Base-by-base conservation (phyloP, 2,329 filamentous ascomycete genomes). In the Phaeosphaeria sp. region DNA sequence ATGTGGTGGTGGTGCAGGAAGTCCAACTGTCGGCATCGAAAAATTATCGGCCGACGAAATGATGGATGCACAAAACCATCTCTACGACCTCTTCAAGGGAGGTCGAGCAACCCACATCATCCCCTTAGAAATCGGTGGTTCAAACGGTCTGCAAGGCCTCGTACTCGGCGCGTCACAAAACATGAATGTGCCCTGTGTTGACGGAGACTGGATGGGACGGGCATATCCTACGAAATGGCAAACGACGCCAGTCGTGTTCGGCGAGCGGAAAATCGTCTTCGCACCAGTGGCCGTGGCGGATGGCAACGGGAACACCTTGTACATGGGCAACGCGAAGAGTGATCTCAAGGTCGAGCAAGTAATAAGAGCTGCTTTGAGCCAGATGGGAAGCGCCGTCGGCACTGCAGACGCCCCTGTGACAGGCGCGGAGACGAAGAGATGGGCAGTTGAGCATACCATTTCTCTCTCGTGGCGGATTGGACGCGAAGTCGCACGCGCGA, bases 191-290 rank as follows among this genome's bases (percentile, higher is more conserved):
- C 79, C 80, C 1, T 76, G 77, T 23, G 74, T 82, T 11, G 81
- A 83, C 54, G 80, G 77, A 7, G 81, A 83, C 60, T 76, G 80
- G 71, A 83, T 83, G 81, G 81, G 80, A 10, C 68, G 80, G 18
- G 80, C 79, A 6, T 82, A 80, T 61, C 80, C 80, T n/a, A 80
- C 77, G 0, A 78, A 77, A 46, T 79, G 78, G 73, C 78, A 80
- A 54, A 79, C 74, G 4, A 81, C 78, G 2, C 78, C 78, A 0
- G 78, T 79, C 6, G 76, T 81, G 1, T 80, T 79, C 52, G 74
- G 73, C 18, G 72, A 80, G 55, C 70, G 74, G 23, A 66, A 74
- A n/a, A 75, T 76, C 13, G 57, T 77, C n/a, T 76, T 80, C 50
- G 72, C 72, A 1, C 77, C 80, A 0, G 72, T 77, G 11, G 67